Evolutionary conservation across 768 basidiomycete species (phyloP), one percentile per base, ranked within the genome.

Genomic region (Phaeotremella skinneri): DNA sequence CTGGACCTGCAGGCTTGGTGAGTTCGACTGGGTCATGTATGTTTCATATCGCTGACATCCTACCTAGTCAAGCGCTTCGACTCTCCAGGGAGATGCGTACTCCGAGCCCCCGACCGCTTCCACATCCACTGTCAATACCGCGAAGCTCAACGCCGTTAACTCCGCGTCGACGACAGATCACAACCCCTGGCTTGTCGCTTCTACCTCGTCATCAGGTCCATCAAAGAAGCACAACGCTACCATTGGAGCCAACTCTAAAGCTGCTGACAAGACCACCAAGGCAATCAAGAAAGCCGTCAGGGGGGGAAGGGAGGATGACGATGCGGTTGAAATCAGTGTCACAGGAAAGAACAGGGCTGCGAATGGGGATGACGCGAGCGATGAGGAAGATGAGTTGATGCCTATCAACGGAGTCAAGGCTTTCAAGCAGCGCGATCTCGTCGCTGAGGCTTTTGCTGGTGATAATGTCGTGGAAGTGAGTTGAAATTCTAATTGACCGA

Each of bases 371-470:
- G 86, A 85, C 62, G 88, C 89, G 67, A 75, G 86, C 32, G 87
- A 87, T 32, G 85, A 83, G 25, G 89, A 72, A 13, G 71, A 74
- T 29, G 72, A 72, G 17, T 64, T 71, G 21, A 61, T 72, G 62
- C 64, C 67, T 21, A 54, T 61, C 30, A 39, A 79, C 73, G 56
- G 84, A 23, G 73, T 84, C 0, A 83, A 82, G 52, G 88, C 89
- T 0, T 91, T 97, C 78, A 82, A 89, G 74, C 94, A 98, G 76
- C 82, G 90, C 37, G 91, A 98, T 64, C 81, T 98, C 13, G 92
- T 99, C 13, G 89, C 92, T 1, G 85, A 85, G 55, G 96, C 96
- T 0, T 99, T 99, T 79, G 94, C 93, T 1, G 93, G 91, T 2
- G 96, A 99, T 76, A 90, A 98, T 64, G 94, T 98, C 30, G 85